A percentile compares a stretch with the other conserved stretches of the same genome.
Evolutionary conservation across 106 monocot genomes (phyloP).

Genomic region (Alisma plantagoaquatica): DNA sequence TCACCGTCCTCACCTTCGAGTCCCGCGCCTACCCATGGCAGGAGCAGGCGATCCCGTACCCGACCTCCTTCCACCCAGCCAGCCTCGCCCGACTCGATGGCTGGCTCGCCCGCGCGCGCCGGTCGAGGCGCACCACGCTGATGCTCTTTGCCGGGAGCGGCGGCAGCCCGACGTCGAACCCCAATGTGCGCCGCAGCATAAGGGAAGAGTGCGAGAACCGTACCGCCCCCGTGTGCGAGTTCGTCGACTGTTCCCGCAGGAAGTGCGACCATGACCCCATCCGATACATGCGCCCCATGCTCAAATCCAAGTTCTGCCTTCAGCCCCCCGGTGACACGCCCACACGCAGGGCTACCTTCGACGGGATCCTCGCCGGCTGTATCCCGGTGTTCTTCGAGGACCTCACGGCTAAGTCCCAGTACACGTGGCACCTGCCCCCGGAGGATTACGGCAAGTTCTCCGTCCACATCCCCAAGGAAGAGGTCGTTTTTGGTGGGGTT

Average conservation of each 20-base stretch:
- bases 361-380: conserved; percentile 83
- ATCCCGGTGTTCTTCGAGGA: conserved; percentile 95
- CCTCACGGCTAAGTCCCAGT: conserved; percentile 47
- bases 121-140: conserved; percentile 30
- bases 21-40: conserved; percentile 74
- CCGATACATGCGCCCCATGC: conserved; percentile 73
- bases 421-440: conserved; percentile 68
- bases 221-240: conserved; percentile 51
- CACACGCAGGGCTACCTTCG: conserved; percentile 71
- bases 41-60: conserved; percentile 79
- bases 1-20: conserved; percentile 62
- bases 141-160: conserved; percentile 77
- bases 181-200: conserved; percentile 72
- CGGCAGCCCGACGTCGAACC: conserved; percentile 17
- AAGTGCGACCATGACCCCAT: conserved; percentile 66
- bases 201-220: conserved; percentile 62
- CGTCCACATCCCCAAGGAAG: conserved; percentile 72
- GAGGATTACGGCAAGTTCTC: conserved; percentile 54
- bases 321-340: conserved; percentile 91
- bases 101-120: conserved; percentile 55
- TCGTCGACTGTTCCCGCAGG: conserved; percentile 74
- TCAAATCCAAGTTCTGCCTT: conserved; percentile 71
- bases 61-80: conserved; percentile 85
- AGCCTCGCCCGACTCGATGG: conserved; percentile 40
- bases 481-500: conserved; percentile 59